Evolutionary conservation across 768 basidiomycete species (phyloP), one percentile per base, ranked within the genome.

Genomic region (Lentinula sp.): DNA sequence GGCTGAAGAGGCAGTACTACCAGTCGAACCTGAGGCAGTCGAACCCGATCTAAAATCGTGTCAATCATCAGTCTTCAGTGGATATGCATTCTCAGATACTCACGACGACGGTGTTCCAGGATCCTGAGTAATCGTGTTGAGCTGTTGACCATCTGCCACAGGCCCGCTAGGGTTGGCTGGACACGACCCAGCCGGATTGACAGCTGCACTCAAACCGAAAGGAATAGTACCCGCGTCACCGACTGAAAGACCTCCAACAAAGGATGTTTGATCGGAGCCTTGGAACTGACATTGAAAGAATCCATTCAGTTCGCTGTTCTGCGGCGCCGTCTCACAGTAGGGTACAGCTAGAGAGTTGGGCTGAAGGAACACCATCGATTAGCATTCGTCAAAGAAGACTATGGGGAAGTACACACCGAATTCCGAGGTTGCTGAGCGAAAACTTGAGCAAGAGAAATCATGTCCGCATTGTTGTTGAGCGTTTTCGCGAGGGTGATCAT

Each of bases 341-440:
- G 70, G 79, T 2, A 83, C 74, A 39, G 75, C 76, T 59, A 71
- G 65, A 5, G 78, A 77, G 51, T 71, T 71, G 15, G 81, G 81
- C 77, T 81, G 43, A 59, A 28, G 9, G 58, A 53, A 53, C 16
- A 43, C 3, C 6, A 6, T 23, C 16, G 48, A 16, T 54, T 59
- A 28, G 51, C n/a, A 45, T 15, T 18, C 6, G 37, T 41, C 32
- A 13, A 16, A 42, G 36, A 46, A 28, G 2, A 28, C 2, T 28
- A 3, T 2, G 4, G 15, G 57, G 53, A 62, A 23, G 33, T 42
- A 69, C 79, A 62, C 64, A 81, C 79, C 32, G 81, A 74, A 68
- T 85, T 85, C 48, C 84, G 78, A 0, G 84, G 79, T 70, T 85
- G 85, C 69, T 85, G 83, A 5, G 66, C 73, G 61, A 83, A 85